phyloP scores from a whole-genome alignment of 73 alveolate species.

The Paramecium octaurelia region DNA sequence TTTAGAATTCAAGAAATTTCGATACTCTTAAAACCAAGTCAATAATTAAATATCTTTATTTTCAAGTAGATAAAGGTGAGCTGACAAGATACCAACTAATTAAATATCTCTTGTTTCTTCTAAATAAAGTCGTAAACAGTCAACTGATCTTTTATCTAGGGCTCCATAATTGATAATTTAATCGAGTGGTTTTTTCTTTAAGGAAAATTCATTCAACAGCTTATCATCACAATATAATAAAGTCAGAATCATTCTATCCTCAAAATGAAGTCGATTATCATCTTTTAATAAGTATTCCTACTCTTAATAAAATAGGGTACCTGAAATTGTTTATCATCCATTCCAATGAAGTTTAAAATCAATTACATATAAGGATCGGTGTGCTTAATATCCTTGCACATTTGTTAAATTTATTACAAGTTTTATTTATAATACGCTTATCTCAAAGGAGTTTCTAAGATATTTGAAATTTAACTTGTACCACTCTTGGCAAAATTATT shows the following conservation, averaged over 20 bases:
- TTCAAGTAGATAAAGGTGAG: neutral
- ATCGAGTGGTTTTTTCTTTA: neutral
- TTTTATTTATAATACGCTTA: neutral
- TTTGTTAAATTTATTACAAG: neutral
- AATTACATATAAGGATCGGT: neutral
- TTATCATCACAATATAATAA: neutral
- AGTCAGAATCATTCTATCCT: neutral
- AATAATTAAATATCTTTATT: neutral
- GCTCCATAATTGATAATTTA: neutral
- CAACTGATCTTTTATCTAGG: neutral
- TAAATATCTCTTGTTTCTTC: neutral
- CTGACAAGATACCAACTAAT: conserved; percentile 10
- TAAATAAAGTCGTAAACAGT: neutral
- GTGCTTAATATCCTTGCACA: neutral
- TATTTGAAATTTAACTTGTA: neutral
- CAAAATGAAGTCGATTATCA: neutral
- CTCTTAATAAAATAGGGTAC: neutral
- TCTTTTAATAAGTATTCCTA: neutral
- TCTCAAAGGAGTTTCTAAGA: neutral
- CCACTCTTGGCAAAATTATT: neutral
- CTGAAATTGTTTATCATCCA: neutral
- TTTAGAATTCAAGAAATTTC: neutral
- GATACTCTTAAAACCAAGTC: neutral
- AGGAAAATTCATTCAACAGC: neutral
- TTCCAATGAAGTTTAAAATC: neutral